Percentiles rank a stretch among this genome's conserved stretches.
phyloP scores from a whole-genome alignment of 176 grass and related monocot genomes.

The Triticum aestivum region DNA sequence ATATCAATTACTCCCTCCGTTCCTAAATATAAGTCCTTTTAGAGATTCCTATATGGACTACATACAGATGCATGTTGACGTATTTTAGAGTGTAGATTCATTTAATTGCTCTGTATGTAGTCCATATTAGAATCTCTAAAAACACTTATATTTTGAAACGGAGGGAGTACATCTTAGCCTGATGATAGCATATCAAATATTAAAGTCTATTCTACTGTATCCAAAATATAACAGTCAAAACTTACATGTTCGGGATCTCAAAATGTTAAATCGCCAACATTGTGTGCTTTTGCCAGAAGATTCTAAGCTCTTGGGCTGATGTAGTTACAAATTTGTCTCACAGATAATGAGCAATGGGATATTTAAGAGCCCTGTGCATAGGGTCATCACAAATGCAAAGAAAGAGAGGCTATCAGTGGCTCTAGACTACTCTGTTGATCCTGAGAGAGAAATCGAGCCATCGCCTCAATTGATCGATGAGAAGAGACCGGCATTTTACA shows the following conservation, averaged over 20 bases:
- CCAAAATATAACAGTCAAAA: background rate
- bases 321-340: too few species aligned
- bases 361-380: constrained; percentile 59
- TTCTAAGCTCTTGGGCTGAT: background rate
- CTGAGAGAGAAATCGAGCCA: constrained; percentile 38
- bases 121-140: too few species aligned
- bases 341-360: constrained; percentile 68
- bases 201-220: background rate
- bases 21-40: too few species aligned
- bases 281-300: background rate
- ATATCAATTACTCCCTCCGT: background rate
- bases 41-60: too few species aligned
- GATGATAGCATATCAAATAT: background rate
- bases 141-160: too few species aligned
- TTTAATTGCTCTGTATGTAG: too few species aligned
- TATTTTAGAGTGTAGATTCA: too few species aligned
- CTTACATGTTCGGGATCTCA: background rate
- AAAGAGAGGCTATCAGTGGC: constrained; percentile 53
- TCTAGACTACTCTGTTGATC: constrained; percentile 44
- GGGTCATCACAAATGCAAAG: constrained; percentile 41
- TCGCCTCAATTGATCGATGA: constrained; percentile 27
- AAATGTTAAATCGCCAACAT: background rate
- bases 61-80: too few species aligned
- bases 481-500: constrained; percentile 32
- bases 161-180: background rate